Conservation (phyloP, 1,284 basidiomycete species). For the Malassezia equina region DNA sequence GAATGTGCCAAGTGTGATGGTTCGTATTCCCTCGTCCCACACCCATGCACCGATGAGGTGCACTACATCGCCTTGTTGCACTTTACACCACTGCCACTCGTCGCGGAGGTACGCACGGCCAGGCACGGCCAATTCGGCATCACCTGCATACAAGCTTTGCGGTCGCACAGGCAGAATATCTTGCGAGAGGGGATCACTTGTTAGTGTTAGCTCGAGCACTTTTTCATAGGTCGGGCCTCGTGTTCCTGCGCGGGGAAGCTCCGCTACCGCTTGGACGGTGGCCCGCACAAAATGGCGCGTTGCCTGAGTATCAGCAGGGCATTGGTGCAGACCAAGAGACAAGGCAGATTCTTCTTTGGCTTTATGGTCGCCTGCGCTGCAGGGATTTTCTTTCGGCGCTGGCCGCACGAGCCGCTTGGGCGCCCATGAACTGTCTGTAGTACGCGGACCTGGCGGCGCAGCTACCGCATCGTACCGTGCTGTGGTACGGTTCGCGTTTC, state of each 20-base stretch:
- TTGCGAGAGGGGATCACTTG: background rate
- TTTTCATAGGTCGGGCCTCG: slow-evolving; percentile 1
- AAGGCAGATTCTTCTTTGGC: too few relatives aligned
- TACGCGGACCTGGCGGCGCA: too few relatives aligned
- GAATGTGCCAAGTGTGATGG: slow-evolving; percentile 14
- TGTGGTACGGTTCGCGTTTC: too few relatives aligned
- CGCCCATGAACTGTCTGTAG: too few relatives aligned
- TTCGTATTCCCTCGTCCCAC: background rate
- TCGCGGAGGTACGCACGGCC: slow-evolving; percentile 28
- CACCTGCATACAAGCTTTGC: slow-evolving; percentile 1
- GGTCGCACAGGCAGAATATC: background rate
- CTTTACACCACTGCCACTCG: slow-evolving; percentile 29
- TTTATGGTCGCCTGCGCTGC: too few relatives aligned
- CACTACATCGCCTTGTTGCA: slow-evolving; percentile 22
- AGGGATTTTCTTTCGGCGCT: too few relatives aligned
- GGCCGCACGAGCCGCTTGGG: too few relatives aligned
- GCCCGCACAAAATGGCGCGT: slow-evolving; percentile 9
- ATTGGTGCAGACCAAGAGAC: background rate
- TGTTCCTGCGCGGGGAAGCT: background rate
- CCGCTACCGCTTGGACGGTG: background rate
- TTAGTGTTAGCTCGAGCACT: slow-evolving; percentile 7
- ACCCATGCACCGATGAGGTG: slow-evolving; percentile 29
- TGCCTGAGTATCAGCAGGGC: background rate
- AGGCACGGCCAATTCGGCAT: background rate
- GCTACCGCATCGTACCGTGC: too few relatives aligned